Percentiles rank a stretch among this genome's conserved stretches.
Evolutionary conservation across 2,329 filamentous ascomycete species (phyloP).

Genomic region (Hypoxylon sp.): DNA sequence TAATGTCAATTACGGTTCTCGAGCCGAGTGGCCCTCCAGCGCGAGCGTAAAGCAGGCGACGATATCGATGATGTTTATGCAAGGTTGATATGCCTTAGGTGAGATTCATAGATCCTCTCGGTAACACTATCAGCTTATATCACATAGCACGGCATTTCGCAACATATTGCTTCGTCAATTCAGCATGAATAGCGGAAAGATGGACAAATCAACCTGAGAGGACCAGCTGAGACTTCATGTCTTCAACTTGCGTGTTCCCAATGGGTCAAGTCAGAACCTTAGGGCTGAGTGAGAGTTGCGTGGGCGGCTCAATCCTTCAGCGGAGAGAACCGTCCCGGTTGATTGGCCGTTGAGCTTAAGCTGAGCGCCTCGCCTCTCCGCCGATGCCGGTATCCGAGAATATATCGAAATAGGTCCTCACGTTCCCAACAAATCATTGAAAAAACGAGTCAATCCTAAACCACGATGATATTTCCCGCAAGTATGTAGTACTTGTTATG

Average conservation of each 20-base stretch:
- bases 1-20: not conserved
- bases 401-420: constrained; percentile 8
- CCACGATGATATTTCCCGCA: not conserved
- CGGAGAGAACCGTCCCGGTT: constrained; percentile 8
- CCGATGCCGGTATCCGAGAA: constrained; percentile 7
- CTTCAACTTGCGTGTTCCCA: not conserved
- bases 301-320: constrained; percentile 10
- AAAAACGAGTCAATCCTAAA: not conserved
- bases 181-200: not conserved
- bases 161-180: constrained; percentile 7
- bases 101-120: constrained; percentile 4
- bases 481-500: not conserved
- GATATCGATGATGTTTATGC: not conserved
- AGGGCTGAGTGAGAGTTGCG: constrained; percentile 26
- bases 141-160: constrained; percentile 16
- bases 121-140: constrained; percentile 35
- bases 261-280: constrained; percentile 3
- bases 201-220: not conserved
- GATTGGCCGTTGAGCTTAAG: constrained; percentile 19
- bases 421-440: not conserved
- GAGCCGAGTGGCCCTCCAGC: not conserved
- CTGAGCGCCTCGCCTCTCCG: constrained; percentile 22
- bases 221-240: constrained; percentile 10
- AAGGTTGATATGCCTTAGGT: not conserved
- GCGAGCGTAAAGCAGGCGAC: not conserved